phyloP scores from a whole-genome alignment of 768 basidiomycete species.

The Boletellus emodensis region DNA sequence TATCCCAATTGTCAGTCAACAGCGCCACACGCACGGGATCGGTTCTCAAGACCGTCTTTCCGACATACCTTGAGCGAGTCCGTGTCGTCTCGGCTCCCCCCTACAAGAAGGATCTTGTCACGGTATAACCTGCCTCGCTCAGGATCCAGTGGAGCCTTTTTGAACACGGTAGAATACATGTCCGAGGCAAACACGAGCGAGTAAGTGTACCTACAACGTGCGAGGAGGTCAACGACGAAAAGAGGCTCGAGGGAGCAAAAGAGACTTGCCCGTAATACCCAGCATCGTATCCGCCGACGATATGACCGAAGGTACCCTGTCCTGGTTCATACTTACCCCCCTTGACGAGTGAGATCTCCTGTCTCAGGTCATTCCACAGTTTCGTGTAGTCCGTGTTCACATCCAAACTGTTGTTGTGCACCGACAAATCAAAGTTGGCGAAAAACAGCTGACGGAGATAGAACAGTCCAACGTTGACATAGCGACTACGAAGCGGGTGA shows the following conservation, averaged over 20 bases:
- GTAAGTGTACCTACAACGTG: conserved; percentile 54
- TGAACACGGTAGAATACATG: conserved; percentile 75
- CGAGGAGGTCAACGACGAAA: background rate
- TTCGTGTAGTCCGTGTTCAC: conserved; percentile 63
- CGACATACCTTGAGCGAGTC: conserved; percentile 62
- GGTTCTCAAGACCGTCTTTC: background rate
- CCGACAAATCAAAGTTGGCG: conserved; percentile 33
- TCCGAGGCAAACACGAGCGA: conserved; percentile 61
- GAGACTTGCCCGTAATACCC: conserved; percentile 56
- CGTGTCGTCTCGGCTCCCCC: conserved; percentile 76
- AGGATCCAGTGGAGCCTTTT: conserved; percentile 70
- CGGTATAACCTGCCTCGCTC: conserved; percentile 65
- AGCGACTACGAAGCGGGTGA: conserved; percentile 42
- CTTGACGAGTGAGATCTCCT: conserved; percentile 67
- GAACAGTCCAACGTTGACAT: conserved; percentile 79
- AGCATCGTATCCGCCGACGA: conserved; percentile 69
- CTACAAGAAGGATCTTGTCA: conserved; percentile 63
- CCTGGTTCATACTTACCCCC: conserved; percentile 55
- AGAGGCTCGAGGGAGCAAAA: too few species aligned
- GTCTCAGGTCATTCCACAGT: conserved; percentile 72
- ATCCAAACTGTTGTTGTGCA: conserved; percentile 40
- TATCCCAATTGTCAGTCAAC: background rate
- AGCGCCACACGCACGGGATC: too few species aligned
- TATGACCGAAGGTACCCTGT: conserved; percentile 73
- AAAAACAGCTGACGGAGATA: conserved; percentile 74